Conservation (phyloP, 805 yeast species). For the Kazachstania kunashirensis region DNA sequence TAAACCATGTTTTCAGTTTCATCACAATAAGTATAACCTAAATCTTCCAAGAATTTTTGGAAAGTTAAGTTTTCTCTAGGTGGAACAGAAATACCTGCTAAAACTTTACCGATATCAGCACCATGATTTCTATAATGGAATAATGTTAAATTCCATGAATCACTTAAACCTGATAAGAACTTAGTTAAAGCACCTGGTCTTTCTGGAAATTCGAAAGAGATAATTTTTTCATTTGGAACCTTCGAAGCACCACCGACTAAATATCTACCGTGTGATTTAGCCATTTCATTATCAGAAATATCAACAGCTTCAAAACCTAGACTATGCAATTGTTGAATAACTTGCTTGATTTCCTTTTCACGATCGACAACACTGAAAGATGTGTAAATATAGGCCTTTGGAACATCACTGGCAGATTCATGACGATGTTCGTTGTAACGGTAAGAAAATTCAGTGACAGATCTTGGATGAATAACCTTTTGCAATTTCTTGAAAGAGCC, state of each 20-base stretch:
- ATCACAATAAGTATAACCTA: slow-evolving; percentile 70
- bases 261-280: slow-evolving; percentile 93
- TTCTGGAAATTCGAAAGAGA: slow-evolving; percentile 91
- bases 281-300: slow-evolving; percentile 86
- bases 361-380: slow-evolving; percentile 79
- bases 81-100: slow-evolving; percentile 86
- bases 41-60: slow-evolving; percentile 52
- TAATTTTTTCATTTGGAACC: slow-evolving; percentile 65
- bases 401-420: slow-evolving; percentile 29
- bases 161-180: slow-evolving; percentile 61
- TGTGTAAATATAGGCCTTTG: slow-evolving; percentile 70
- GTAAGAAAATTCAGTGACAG: slow-evolving; percentile 90
- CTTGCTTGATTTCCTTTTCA: slow-evolving; percentile 57
- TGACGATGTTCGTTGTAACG: slow-evolving; percentile 46
- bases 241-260: slow-evolving; percentile 84
- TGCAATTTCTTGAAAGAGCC: slow-evolving; percentile 82
- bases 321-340: slow-evolving; percentile 47
- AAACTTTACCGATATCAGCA: slow-evolving; percentile 83
- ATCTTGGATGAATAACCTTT: slow-evolving; percentile 70
- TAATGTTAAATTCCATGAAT: slow-evolving; percentile 83
- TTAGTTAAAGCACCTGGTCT: slow-evolving; percentile 88
- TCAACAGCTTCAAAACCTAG: slow-evolving; percentile 70
- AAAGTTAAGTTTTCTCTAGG: slow-evolving; percentile 54
- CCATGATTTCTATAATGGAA: slow-evolving; percentile 98
- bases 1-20: slow-evolving; percentile 86